Base-by-base conservation (phyloP, 768 basidiomycete genomes). In the Suillus weaverae region DNA sequence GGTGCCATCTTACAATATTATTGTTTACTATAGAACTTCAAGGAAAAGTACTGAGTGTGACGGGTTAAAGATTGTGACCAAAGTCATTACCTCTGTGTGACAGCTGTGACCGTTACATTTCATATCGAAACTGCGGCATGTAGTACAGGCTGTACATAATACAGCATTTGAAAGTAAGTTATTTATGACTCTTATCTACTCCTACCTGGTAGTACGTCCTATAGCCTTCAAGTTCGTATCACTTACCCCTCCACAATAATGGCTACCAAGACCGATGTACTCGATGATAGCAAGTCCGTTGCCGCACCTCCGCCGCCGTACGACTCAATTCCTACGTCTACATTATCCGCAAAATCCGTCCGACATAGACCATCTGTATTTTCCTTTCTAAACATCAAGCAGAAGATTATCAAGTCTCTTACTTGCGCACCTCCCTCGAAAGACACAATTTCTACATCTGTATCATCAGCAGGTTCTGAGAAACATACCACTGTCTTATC, bases 1-100 rank as follows among this genome's bases (percentile, higher is more conserved):
- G 84, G 81, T 65, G 90, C 85, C 90, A 92, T 91, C 35, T 54
- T 51, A 30, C 13, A 22, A 43, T 59, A 14, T 20, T 57, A 57
- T 14, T 20, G 33, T 43, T 39, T 30, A n/a, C 13, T 46, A 46
- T 41, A 26, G 26, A 26, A 35, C 33, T 35, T 35, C 8, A 35
- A 35, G 33, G 8, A 35, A 35, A 7, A 35, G 26, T 26, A 26
- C 26, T 26, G 26, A 26, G 26, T 26, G 26, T 2, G 1, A 26
- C 26, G 26, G 26, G 26, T 26, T 26, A 26, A 26, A 41, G n/a
- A 22, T 11, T 46, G 41, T 43, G 41, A 43, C 41, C 41, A 8
- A 43, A 35, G 8, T 35, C 33, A 26, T 26, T 26, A 26, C 26
- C 26, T 26, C 26, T 20, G 41, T 43, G 41, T 43, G 41, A 43